Evolutionary conservation across 2,329 filamentous ascomycete species (phyloP), one percentile per base, ranked within the genome.

Genomic region (Orbilia blumenaviensis): DNA sequence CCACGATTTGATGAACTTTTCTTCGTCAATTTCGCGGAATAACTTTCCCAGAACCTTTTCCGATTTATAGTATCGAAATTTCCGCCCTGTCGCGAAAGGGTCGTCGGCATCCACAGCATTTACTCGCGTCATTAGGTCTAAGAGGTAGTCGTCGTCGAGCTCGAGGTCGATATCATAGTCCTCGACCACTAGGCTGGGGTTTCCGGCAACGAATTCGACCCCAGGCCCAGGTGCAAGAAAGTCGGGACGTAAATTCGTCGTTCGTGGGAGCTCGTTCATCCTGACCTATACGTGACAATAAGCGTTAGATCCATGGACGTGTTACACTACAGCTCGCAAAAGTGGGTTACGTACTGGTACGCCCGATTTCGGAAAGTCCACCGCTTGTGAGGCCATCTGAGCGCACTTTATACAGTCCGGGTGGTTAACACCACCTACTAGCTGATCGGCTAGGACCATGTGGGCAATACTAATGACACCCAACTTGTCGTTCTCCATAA

Each of bases 301-400:
- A 7, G 79, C 82, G 2, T 81, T 81, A 9, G 82, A 6, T 21
- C 18, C 10, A 67, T 82, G 0, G n/a, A 21, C 2, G 85, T 86
- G 14, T 89, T 82, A 0, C 83, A 79, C 0, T 75, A 6, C 29
- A 9, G n/a, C 3, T 50, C 1, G 4, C 18, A 2, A 12, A 9
- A 34, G 2, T 8, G 32, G 23, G 1, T 18, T 38, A 74, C 79
- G 34, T 76, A 86, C 85, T 4, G 85, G 83, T 29, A 90, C 88
- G 0, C 92, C 92, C 0, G 90, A 91, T 82, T 93, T 92, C 2
- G 90, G 91, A 79, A 91, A 93, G 81, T 93, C 91, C 0, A 93
- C 91, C 0, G 90, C 91, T 0, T 86, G 89, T 0, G 91, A 93
- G 78, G 91, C 89, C 80, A 93, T 82, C 76, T 85, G 84, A 0